A percentile compares a stretch with the other conserved stretches of the same genome.
Conservation (phyloP, 352 stramenopile species). For the Globisporangium carolinianum region DNA sequence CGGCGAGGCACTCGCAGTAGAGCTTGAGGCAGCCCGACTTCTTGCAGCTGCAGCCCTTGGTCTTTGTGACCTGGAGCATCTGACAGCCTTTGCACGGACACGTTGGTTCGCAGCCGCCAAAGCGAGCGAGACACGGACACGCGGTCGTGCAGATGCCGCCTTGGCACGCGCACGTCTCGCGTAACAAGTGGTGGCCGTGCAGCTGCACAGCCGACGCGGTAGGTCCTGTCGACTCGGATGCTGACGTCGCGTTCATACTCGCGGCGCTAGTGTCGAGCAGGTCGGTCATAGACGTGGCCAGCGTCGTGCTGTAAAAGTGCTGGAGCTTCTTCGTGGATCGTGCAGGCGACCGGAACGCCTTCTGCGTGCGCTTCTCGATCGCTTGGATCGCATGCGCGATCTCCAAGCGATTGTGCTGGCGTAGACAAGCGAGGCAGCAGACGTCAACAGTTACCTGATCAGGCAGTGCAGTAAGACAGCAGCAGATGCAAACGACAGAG, state of each 20-base stretch:
- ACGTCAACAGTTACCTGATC: too few species aligned
- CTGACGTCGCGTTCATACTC: background rate
- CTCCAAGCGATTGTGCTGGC: constrained; percentile 39
- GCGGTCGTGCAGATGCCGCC: constrained; percentile 29
- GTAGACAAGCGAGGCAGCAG: background rate
- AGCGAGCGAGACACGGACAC: constrained; percentile 38
- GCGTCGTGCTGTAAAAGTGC: constrained; percentile 10
- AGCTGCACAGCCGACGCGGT: background rate
- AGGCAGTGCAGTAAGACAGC: too few species aligned
- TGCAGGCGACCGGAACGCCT: constrained; percentile 30
- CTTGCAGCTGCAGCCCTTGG: constrained; percentile 92
- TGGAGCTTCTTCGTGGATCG: constrained; percentile 17
- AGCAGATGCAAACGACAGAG: background rate
- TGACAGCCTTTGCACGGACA: constrained; percentile 43
- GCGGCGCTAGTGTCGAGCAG: too few species aligned
- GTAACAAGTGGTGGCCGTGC: constrained; percentile 5
- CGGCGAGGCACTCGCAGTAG: constrained; percentile 80
- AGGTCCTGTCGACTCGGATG: background rate
- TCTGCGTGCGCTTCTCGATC: constrained; percentile 51
- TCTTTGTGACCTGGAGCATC: constrained; percentile 28
- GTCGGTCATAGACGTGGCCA: background rate
- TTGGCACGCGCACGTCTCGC: constrained; percentile 26
- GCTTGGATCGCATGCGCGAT: constrained; percentile 45
- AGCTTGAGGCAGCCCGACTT: constrained; percentile 97
- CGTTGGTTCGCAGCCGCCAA: constrained; percentile 23